These are phyloP conservation scores for Aegilops umbellulata DNA, from an alignment of 176 grass and related monocot genomes.

Conservation along the genomic window DNA sequence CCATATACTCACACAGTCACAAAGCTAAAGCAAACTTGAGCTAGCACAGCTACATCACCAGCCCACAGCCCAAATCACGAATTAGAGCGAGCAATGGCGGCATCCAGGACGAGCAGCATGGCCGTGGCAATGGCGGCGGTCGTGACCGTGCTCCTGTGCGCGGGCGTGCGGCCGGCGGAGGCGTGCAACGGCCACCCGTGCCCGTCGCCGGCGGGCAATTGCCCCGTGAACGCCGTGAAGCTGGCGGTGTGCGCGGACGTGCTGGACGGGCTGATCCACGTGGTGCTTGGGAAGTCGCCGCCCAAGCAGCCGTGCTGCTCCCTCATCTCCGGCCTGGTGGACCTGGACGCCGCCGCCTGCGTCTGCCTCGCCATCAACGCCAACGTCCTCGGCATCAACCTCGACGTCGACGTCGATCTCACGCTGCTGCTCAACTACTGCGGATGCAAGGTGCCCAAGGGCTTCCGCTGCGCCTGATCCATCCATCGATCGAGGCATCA, in stretches of 20 bases:
- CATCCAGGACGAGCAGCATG: not conserved
- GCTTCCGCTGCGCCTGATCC: conserved; percentile 45
- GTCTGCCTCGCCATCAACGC: conserved; percentile 70
- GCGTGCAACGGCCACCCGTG: not conserved
- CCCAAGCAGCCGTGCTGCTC: conserved; percentile 62
- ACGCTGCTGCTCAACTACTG: conserved; percentile 73
- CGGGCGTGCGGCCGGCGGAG: not conserved
- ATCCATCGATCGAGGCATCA: not conserved
- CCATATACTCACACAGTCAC: not conserved
- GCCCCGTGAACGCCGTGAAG: conserved; percentile 64
- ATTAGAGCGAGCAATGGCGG: not conserved
- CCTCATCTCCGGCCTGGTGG: conserved; percentile 45
- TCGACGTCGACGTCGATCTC: conserved; percentile 56
- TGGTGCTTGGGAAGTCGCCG: conserved; percentile 28
- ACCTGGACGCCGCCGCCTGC: conserved; percentile 63
- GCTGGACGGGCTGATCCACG: conserved; percentile 52
- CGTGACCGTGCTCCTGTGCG: not conserved
- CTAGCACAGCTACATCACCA: not conserved
- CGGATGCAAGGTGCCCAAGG: conserved; percentile 43
- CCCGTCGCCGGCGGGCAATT: conserved; percentile 35
- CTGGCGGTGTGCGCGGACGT: conserved; percentile 64
- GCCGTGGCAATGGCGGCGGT: not conserved
- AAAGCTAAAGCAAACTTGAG: not conserved
- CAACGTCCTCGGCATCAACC: conserved; percentile 59
- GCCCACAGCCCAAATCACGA: too few relatives aligned